phyloP scores from a whole-genome alignment of 2,329 filamentous ascomycete genomes.

The Echinosphaeria canescens region DNA sequence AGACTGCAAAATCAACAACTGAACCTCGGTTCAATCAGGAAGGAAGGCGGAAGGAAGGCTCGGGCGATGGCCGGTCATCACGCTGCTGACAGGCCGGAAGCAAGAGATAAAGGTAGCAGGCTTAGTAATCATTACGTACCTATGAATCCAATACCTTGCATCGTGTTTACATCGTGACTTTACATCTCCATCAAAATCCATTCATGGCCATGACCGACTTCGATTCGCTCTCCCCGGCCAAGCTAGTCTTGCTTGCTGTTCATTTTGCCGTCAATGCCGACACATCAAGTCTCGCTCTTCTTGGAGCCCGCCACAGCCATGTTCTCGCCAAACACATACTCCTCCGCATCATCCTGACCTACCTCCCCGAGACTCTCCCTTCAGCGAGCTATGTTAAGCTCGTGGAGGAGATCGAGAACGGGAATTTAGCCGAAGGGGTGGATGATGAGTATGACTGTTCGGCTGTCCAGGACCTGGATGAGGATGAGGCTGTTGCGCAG shows the following conservation, averaged over 20 bases:
- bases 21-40: no score
- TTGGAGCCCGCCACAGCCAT: conserved; percentile 32
- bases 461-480: conserved; percentile 32
- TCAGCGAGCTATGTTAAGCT: conserved; percentile 41
- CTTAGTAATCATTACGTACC: no score
- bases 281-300: conserved; percentile 34
- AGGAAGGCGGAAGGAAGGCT: no score
- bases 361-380: conserved; percentile 49
- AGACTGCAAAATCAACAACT: no score
- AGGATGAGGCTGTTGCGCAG: conserved; percentile 41
- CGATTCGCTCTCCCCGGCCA: conserved; percentile 44
- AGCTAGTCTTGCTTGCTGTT: conserved; percentile 51
- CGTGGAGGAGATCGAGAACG: conserved; percentile 30
- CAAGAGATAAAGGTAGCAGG: no score
- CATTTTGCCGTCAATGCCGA: conserved; percentile 46
- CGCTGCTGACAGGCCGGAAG: no score
- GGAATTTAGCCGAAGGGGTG: conserved; percentile 17
- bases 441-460: conserved; percentile 28
- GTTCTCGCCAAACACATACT: conserved; percentile 42
- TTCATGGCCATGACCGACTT: no score
- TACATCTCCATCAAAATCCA: no score
- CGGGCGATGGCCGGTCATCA: no score
- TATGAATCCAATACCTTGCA: no score
- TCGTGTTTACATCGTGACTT: no score
- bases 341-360: conserved; percentile 54